Conservation (phyloP, 345 rosid genomes). For the Viola odorata region DNA sequence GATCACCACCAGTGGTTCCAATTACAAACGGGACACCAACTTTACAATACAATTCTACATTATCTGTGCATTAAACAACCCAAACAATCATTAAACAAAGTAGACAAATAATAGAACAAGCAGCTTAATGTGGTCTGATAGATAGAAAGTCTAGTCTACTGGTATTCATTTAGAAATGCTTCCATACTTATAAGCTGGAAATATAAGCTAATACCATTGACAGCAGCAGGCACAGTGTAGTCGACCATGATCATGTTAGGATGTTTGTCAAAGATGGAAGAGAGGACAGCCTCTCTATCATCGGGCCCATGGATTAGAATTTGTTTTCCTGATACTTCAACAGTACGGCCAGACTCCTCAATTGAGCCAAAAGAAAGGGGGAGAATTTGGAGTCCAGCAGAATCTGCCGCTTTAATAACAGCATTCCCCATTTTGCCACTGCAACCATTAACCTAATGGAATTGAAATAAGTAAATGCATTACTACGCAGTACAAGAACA, state of each 20-base stretch:
- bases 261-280: slow-evolving; percentile 48
- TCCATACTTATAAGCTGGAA: not conserved
- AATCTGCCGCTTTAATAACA: slow-evolving; percentile 75
- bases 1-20: slow-evolving; percentile 98
- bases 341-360: slow-evolving; percentile 51
- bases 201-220: slow-evolving; percentile 50
- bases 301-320: slow-evolving; percentile 65
- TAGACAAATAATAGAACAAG: not conserved
- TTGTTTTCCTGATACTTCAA: slow-evolving; percentile 66
- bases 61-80: slow-evolving; percentile 44
- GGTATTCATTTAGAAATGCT: not conserved
- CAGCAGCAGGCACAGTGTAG: slow-evolving; percentile 78
- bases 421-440: slow-evolving; percentile 89
- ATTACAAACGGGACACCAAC: slow-evolving; percentile 94
- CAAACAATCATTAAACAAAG: not conserved
- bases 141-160: no score
- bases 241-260: slow-evolving; percentile 81
- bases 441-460: slow-evolving; percentile 70
- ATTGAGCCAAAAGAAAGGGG: slow-evolving; percentile 71
- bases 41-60: slow-evolving; percentile 74
- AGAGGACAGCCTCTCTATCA: slow-evolving; percentile 62
- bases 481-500: not conserved
- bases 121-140: no score
- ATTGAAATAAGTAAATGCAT: not conserved
- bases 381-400: slow-evolving; percentile 74